These are phyloP conservation scores for Globisporangium acanthophoron DNA, from an alignment of 352 stramenopile genomes.

Conservation along the genomic window DNA sequence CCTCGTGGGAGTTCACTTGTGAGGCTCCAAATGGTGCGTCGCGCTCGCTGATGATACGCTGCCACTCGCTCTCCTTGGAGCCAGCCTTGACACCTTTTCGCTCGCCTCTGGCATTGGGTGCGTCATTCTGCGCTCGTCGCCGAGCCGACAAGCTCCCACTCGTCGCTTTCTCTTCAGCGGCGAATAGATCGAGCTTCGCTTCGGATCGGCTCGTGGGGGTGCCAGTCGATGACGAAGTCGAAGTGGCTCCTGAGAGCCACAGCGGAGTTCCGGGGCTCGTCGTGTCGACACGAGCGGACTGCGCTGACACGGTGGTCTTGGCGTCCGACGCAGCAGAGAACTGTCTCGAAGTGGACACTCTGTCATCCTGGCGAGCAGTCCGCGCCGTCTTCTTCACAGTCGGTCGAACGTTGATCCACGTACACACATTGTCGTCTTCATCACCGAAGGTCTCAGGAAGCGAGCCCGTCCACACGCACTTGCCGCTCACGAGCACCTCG, in stretches of 20 bases:
- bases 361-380: conserved; percentile 14
- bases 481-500: conserved; percentile 54
- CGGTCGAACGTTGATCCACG: conserved; percentile 54
- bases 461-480: conserved; percentile 71
- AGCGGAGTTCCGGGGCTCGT: conserved; percentile 6
- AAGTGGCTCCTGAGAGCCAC: conserved; percentile 13
- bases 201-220: conserved; percentile 2
- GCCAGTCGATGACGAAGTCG: background rate
- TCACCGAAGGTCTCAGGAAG: conserved; percentile 65
- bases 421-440: conserved; percentile 58
- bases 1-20: background rate
- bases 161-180: conserved; percentile 4
- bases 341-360: background rate
- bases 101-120: background rate
- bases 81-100: background rate
- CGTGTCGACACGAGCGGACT: conserved; percentile 2
- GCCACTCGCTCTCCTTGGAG: background rate
- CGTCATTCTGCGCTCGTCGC: conserved; percentile 1
- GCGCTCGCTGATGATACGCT: background rate
- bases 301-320: background rate
- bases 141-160: conserved; percentile 8
- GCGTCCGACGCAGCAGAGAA: background rate
- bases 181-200: conserved; percentile 9
- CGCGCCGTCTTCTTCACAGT: conserved; percentile 28
- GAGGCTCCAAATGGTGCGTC: background rate